phyloP scores from a whole-genome alignment of 148 eudicot genomes.

The Rhododendron mucronatum region DNA sequence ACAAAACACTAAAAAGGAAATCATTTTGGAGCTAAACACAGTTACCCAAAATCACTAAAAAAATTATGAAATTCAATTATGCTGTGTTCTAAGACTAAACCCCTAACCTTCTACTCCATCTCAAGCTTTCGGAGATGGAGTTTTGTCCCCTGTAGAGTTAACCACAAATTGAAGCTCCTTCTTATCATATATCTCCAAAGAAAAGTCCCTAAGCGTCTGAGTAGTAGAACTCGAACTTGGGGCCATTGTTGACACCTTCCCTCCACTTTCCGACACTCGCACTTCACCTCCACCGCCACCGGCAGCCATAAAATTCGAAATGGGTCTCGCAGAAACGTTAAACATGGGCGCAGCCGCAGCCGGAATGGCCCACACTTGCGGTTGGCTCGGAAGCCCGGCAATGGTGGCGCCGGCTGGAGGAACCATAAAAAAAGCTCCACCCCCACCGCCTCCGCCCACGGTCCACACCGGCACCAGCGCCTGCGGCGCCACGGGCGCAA shows the following conservation, averaged over 20 bases:
- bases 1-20: too few species aligned
- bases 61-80: neutral
- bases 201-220: slow-evolving; percentile 54
- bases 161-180: slow-evolving; percentile 81
- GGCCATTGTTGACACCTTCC: neutral
- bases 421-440: slow-evolving; percentile 26
- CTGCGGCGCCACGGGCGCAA: slow-evolving; percentile 34
- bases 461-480: slow-evolving; percentile 70
- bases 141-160: slow-evolving; percentile 24
- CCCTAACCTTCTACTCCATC: neutral
- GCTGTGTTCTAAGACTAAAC: neutral
- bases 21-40: neutral
- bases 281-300: neutral
- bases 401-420: slow-evolving; percentile 16
- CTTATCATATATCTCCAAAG: slow-evolving; percentile 57
- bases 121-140: slow-evolving; percentile 24
- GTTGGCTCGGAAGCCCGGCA: slow-evolving; percentile 31
- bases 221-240: neutral
- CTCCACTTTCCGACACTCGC: neutral
- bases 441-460: slow-evolving; percentile 13
- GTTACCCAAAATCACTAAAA: too few species aligned
- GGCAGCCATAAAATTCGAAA: slow-evolving; percentile 26
- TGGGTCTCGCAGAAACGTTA: slow-evolving; percentile 40
- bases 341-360: slow-evolving; percentile 34
- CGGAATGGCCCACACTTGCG: slow-evolving; percentile 74